Evolutionary conservation across 2,329 filamentous ascomycete species (phyloP), one percentile per base, ranked within the genome.

Genomic region (Lasiodiplodia hormozganensis): DNA sequence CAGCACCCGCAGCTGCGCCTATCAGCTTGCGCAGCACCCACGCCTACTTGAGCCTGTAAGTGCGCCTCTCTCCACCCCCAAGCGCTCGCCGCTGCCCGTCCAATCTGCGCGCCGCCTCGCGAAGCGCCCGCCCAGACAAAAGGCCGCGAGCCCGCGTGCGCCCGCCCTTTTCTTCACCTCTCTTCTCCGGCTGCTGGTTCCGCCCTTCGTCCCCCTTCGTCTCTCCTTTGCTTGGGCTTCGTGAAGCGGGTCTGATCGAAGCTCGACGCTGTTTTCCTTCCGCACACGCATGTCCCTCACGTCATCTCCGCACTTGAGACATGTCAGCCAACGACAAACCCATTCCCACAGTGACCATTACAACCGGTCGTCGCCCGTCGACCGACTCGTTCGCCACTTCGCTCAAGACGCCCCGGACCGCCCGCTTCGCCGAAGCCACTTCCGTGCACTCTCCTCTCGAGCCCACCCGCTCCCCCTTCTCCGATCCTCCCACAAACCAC

Each of bases 371-470:
- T 75, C 77, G 71, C 78, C 79, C 76, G 62, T 81, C 80, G n/a
- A 75, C 78, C 68, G 69, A 70, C 52, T 80, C 77, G n/a, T 74
- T 74, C 58, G 72, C 74, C 68, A 76, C 77, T 6, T 82, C 82
- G 62, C 75, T 85, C 71, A 92, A 91, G 82, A 84, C 87, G 49
- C 90, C 90, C 70, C 87, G 92, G 76, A 91, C 90, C 73, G 90
- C 92, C 74, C 90, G 92, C 76, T 95, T 95, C 76, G 91, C 90
- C 67, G 92, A 94, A 83, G 92, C 91, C 54, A 95, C 92, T 36
- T 87, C 91, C 34, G 89, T 94, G 64, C 85, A 94, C 82, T 94
- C 92, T 57, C 92, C 92, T 52, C 84, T 93, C 75, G 90, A 94
- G 70, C 76, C 76, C 23, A 76, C 72, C 49, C 78, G 78, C 69